A percentile compares a stretch with the other conserved stretches of the same genome.
Conservation (phyloP, 2,329 filamentous ascomycete genomes). For the Colletotrichum lupini region DNA sequence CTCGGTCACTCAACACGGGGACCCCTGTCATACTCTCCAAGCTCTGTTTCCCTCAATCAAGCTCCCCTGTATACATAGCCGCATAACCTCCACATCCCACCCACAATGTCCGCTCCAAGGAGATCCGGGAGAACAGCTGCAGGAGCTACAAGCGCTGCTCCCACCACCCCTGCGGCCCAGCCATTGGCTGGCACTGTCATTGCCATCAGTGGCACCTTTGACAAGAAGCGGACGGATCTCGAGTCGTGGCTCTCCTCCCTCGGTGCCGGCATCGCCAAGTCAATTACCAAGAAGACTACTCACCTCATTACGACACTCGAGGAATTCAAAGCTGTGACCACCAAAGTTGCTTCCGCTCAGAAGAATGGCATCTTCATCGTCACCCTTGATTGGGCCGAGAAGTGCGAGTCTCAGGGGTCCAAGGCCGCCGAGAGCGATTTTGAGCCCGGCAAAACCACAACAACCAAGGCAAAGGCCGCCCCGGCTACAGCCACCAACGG, state of each 20-base stretch:
- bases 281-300: slow-evolving; percentile 62
- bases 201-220: slow-evolving; percentile 70
- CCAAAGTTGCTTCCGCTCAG: slow-evolving; percentile 63
- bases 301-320: slow-evolving; percentile 67
- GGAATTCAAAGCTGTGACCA: slow-evolving; percentile 60
- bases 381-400: slow-evolving; percentile 69
- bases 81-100: slow-evolving; percentile 1
- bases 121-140: slow-evolving; percentile 25
- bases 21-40: neutral
- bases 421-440: slow-evolving; percentile 49
- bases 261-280: slow-evolving; percentile 60
- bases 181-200: slow-evolving; percentile 62
- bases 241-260: slow-evolving; percentile 58
- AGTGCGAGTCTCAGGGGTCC: slow-evolving; percentile 58
- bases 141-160: neutral
- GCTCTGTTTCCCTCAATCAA: neutral
- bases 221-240: slow-evolving; percentile 60
- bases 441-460: slow-evolving; percentile 31
- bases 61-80: neutral
- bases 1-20: neutral
- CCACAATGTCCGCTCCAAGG: slow-evolving; percentile 29
- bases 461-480: neutral
- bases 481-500: slow-evolving; percentile 9
- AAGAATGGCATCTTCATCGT: slow-evolving; percentile 65
- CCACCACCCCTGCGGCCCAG: slow-evolving; percentile 13